A percentile compares a stretch with the other conserved stretches of the same genome.
These are phyloP conservation scores for Thielaviopsis musarum DNA, from an alignment of 2,329 filamentous ascomycete genomes.

Conservation along the genomic window DNA sequence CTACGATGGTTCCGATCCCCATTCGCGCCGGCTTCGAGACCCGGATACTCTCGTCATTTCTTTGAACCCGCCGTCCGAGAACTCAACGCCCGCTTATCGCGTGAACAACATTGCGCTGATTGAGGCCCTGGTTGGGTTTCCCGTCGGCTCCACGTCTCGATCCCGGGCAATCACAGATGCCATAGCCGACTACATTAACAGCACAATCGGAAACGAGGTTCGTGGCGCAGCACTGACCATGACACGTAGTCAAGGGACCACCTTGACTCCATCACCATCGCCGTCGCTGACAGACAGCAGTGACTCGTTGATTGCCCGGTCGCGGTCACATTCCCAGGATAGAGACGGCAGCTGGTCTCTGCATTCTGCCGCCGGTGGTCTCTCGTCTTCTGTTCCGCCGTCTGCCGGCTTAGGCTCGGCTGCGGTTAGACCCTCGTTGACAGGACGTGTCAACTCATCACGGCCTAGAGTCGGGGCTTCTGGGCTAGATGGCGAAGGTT, in stretches of 20 bases:
- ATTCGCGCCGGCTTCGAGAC: neutral
- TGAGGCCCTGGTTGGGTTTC: neutral
- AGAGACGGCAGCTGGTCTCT: neutral
- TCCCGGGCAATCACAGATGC: neutral
- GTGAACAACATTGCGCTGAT: neutral
- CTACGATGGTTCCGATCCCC: neutral
- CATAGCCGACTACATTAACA: neutral
- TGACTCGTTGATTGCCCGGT: neutral
- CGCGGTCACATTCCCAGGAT: neutral
- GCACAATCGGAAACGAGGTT: neutral
- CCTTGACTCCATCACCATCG: neutral
- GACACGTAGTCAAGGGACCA: neutral
- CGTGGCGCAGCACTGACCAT: neutral
- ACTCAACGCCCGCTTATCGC: neutral
- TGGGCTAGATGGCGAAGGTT: neutral
- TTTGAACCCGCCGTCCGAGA: neutral
- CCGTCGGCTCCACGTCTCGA: neutral
- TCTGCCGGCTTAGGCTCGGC: too few relatives aligned
- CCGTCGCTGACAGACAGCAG: neutral
- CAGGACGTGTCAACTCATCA: too few relatives aligned
- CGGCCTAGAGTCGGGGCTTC: neutral
- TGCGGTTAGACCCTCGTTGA: too few relatives aligned
- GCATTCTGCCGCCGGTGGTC: neutral
- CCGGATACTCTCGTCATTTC: neutral
- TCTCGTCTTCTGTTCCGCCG: neutral